These are phyloP conservation scores for Plasmodium gaboni DNA, from an alignment of 169 alveolate genomes.

Conservation along the genomic window DNA sequence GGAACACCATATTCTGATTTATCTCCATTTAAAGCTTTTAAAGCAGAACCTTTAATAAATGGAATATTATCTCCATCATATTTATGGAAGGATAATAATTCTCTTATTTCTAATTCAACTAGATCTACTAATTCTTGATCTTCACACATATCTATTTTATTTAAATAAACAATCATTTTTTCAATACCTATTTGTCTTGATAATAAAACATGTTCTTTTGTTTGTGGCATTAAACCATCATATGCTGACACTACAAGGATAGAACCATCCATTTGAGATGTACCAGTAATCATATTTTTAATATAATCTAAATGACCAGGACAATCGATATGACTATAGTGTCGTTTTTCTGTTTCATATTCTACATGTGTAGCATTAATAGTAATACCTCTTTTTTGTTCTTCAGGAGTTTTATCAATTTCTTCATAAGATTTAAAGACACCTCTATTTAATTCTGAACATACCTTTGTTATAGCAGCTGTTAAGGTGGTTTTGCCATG, in stretches of 20 bases:
- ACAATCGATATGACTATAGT: constrained; percentile 97
- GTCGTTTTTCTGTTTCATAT: constrained; percentile 91
- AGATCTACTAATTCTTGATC: constrained; percentile 95
- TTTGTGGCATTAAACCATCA: constrained; percentile 98
- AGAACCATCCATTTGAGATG: constrained; percentile 97
- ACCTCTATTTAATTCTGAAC: constrained; percentile 82
- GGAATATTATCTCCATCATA: constrained; percentile 94
- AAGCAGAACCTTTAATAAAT: constrained; percentile 94
- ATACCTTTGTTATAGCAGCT: constrained; percentile 95
- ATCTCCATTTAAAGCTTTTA: constrained; percentile 90
- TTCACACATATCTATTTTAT: constrained; percentile 94
- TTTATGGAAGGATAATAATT: constrained; percentile 89
- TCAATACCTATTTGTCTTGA: constrained; percentile 94
- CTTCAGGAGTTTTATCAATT: constrained; percentile 96
- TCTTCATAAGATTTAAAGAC: constrained; percentile 83
- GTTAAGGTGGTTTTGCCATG: constrained; percentile 97
- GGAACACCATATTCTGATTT: constrained; percentile 83
- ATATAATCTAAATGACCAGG: constrained; percentile 98
- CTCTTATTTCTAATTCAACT: constrained; percentile 96
- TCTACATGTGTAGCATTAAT: constrained; percentile 94
- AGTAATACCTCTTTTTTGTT: constrained; percentile 95
- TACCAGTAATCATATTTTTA: constrained; percentile 97
- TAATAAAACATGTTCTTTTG: constrained; percentile 92
- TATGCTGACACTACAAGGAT: constrained; percentile 95
- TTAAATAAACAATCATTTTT: constrained; percentile 92